Base-by-base conservation (phyloP, 2,329 filamentous ascomycete genomes). In the Thermomyces lanuginosus region DNA sequence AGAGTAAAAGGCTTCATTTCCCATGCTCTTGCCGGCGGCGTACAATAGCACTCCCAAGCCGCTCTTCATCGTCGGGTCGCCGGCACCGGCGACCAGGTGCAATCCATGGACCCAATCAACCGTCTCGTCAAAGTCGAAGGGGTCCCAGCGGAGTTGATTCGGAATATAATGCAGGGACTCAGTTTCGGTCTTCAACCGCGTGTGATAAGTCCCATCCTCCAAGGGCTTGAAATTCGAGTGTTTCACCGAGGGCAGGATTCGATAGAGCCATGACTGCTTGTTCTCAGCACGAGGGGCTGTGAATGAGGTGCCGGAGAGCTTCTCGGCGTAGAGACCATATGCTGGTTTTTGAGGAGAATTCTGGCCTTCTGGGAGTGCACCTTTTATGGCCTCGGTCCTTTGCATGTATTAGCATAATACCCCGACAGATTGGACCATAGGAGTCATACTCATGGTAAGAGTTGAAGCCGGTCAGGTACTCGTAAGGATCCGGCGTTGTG, bases 291-390 rank as follows among this genome's bases (percentile, higher is more conserved):
- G 61, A 0, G 75, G 73, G 1, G 73, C 71, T 3, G 74, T 79
- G 46, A 81, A 81, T 16, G 76, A 63, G 2, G 72, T 77, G 5
- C 75, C 76, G 0, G 74, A 78, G 22, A 80, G 63, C 57, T 78
- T 77, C 55, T 92, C 82, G 15, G 80, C 72, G 54, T 89, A 89
- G 15, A 92, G 69, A 1, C 80, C 81, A 37, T 72, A 70, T 0
- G 78, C 66, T 0, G 73, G 73, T 45, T 82, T 81, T 48, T 91
- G 81, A 0, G 82, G 82, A 2, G 77, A 81, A 60, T 91, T 92
- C 21, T 74, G 67, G 26, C 67, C 80, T 32, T 81, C 46, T 6
- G 82, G 80, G 4, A 86, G 61, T 4, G 81, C 74, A 10, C 73
- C 76, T 9, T 72, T 61, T 30, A 86, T 60, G 22, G 80, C 79